phyloP scores from a whole-genome alignment of 495 filamentous ascomycete species.

The Podospora bellae-mahoneyi region DNA sequence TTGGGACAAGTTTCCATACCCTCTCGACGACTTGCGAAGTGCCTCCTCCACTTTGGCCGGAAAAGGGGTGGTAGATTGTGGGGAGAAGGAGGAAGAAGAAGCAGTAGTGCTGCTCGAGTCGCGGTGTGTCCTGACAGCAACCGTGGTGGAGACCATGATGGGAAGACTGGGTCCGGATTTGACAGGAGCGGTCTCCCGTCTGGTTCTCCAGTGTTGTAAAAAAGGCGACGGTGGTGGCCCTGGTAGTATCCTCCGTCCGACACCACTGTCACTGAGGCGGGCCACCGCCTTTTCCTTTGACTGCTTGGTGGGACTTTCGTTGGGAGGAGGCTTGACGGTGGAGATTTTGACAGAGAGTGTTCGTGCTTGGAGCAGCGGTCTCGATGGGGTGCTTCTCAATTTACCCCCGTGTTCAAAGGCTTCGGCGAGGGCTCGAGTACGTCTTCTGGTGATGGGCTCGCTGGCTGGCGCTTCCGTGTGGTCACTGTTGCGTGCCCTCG shows the following conservation, averaged over 20 bases:
- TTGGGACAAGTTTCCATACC: background rate
- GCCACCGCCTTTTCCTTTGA: background rate
- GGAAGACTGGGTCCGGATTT: slow-evolving; percentile 19
- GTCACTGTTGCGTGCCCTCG: background rate
- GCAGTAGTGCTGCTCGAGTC: background rate
- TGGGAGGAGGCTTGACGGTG: slow-evolving; percentile 7
- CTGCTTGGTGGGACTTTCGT: background rate
- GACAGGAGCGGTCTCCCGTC: slow-evolving; percentile 13
- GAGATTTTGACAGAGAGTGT: slow-evolving; percentile 21
- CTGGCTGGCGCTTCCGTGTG: background rate
- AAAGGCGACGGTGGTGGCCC: slow-evolving; percentile 14
- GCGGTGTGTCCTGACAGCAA: slow-evolving; percentile 18
- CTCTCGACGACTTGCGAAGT: slow-evolving; percentile 1
- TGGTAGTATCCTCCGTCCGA: background rate
- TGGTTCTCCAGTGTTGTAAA: slow-evolving; percentile 10
- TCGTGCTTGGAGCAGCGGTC: slow-evolving; percentile 16
- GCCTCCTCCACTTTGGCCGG: background rate
- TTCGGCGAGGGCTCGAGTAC: background rate
- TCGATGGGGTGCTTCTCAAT: slow-evolving; percentile 1
- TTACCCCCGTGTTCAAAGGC: background rate
- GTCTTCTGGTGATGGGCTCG: background rate
- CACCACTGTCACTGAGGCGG: background rate
- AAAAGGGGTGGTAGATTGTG: background rate
- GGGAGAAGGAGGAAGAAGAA: slow-evolving; percentile 6
- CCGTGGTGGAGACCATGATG: slow-evolving; percentile 24